Evolutionary conservation across 371 early-diverging fungal species (phyloP).

Genomic region (Saksenaea oblongispora): DNA sequence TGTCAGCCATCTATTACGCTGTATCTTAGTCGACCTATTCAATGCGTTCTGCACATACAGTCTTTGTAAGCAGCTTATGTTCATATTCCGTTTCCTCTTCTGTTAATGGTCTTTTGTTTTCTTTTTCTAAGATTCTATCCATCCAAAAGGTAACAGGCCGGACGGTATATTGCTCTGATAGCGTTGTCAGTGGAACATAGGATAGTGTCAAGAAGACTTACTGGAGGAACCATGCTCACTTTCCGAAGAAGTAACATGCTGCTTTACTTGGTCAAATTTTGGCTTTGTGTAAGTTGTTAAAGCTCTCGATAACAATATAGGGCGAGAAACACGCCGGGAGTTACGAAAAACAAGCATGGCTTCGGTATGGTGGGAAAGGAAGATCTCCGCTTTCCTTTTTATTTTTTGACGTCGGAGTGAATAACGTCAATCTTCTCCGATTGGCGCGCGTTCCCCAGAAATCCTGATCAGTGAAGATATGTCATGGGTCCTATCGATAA

Average conservation of each 20-base stretch:
- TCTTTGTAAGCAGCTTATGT: constrained; percentile 18
- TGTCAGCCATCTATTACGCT: constrained; percentile 65
- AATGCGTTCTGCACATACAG: constrained; percentile 17
- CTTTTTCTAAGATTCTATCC: constrained; percentile 36
- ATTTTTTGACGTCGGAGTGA: neutral
- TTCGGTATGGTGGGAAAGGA: neutral
- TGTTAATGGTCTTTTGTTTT: constrained; percentile 11
- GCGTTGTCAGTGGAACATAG: constrained; percentile 7
- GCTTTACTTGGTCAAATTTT: neutral
- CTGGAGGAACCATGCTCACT: neutral
- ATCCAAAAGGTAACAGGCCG: constrained; percentile 48
- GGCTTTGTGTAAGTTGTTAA: neutral
- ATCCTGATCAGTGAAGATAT: neutral
- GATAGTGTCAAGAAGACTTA: neutral
- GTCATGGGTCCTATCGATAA: neutral
- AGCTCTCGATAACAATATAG: neutral
- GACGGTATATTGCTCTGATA: constrained; percentile 33
- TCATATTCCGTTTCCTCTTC: constrained; percentile 16
- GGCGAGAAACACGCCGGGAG: neutral
- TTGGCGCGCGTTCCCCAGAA: neutral
- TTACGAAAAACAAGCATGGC: neutral
- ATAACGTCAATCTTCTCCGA: neutral
- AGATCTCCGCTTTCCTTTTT: neutral
- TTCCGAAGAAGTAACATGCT: neutral
- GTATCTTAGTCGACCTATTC: neutral